A percentile compares a stretch with the other conserved stretches of the same genome.
Evolutionary conservation across 192 early-diverging fungal species (phyloP).

Genomic region (Coemansia sp.): DNA sequence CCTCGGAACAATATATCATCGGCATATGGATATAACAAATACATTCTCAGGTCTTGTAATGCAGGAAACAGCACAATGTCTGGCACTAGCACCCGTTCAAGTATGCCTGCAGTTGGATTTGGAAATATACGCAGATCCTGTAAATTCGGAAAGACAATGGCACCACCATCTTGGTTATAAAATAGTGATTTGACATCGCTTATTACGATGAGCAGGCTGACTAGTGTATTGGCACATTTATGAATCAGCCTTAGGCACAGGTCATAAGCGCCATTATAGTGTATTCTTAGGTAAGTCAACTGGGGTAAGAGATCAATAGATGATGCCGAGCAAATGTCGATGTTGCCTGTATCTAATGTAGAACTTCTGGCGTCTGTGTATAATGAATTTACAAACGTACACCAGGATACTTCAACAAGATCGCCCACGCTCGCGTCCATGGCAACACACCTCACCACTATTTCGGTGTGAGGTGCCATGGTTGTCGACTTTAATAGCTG

Average conservation of each 20-base stretch:
- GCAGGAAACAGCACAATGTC: background rate
- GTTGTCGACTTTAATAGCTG: no score
- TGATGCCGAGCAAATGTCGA: background rate
- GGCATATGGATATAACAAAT: background rate
- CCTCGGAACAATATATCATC: conserved; percentile 10
- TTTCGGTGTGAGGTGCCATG: no score
- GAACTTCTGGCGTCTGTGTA: background rate
- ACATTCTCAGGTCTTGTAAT: background rate
- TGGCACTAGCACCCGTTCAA: background rate
- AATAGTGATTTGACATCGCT: background rate
- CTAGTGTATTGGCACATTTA: background rate
- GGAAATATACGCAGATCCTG: background rate
- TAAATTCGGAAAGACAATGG: background rate
- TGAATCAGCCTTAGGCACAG: background rate
- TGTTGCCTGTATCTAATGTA: background rate
- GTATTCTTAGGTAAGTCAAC: no score
- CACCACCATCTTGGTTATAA: background rate
- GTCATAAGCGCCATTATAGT: no score
- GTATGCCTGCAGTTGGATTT: background rate
- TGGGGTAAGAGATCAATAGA: background rate
- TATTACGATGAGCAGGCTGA: background rate
- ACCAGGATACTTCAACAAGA: no score
- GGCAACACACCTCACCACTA: no score
- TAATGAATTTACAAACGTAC: no score
- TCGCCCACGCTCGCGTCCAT: no score